phyloP scores from a whole-genome alignment of 441 rosid species.

The Eruca vesicaria region DNA sequence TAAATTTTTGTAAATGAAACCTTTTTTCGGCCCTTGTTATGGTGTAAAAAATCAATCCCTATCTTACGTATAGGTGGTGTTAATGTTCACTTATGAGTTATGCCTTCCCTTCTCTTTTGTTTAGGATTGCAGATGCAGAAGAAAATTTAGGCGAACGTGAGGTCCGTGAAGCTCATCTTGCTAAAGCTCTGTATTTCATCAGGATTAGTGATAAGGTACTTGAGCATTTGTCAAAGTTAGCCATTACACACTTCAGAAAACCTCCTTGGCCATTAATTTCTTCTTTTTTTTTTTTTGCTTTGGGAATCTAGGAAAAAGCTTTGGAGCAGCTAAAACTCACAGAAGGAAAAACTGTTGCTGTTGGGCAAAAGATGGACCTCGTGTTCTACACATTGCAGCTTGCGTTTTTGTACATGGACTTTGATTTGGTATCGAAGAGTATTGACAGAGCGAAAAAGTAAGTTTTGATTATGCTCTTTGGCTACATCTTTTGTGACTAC shows the following conservation, averaged over 20 bases:
- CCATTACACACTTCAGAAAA: constrained; percentile 5
- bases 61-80: not conserved
- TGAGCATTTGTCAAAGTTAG: not conserved
- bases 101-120: not conserved
- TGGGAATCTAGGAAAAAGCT: constrained; percentile 71
- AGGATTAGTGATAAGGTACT: constrained; percentile 86
- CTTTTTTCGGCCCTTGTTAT: not conserved
- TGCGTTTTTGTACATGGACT: constrained; percentile 94
- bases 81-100: constrained; percentile 3
- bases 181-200: constrained; percentile 85
- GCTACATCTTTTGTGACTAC: not conserved
- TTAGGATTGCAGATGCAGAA: constrained; percentile 96
- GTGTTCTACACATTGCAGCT: constrained; percentile 92
- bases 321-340: constrained; percentile 89
- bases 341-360: constrained; percentile 96
- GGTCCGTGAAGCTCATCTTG: constrained; percentile 98
- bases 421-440: constrained; percentile 88
- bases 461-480: constrained; percentile 22
- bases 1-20: not conserved
- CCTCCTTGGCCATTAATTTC: constrained; percentile 10
- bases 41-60: not conserved
- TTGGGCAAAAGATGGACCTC: constrained; percentile 97
- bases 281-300: not conserved
- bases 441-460: constrained; percentile 95
- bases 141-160: constrained; percentile 98